Evolutionary conservation across 140 eudicot genomes (phyloP).

Genomic region (Cichorium intybus): DNA sequence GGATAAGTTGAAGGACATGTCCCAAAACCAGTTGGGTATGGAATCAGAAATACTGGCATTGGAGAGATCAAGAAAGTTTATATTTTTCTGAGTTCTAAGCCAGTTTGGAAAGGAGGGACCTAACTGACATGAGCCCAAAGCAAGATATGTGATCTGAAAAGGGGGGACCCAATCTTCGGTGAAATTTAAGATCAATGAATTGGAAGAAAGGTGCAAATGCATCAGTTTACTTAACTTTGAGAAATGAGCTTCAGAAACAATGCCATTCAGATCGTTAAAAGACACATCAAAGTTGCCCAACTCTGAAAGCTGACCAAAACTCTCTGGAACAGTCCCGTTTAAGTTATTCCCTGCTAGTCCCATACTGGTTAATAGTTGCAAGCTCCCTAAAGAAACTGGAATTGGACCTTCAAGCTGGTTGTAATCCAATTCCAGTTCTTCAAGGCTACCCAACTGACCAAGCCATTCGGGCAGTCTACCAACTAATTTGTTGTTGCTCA

Average conservation of each 20-base stretch:
- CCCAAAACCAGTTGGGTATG: conserved; percentile 64
- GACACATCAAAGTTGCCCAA: conserved; percentile 33
- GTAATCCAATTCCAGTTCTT: conserved; percentile 14
- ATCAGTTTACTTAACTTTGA: conserved; percentile 29
- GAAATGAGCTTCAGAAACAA: conserved; percentile 43
- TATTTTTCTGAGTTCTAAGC: conserved; percentile 35
- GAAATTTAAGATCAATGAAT: conserved; percentile 32
- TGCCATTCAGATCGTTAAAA: conserved; percentile 29
- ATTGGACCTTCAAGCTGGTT: conserved; percentile 43
- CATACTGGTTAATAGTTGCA: conserved; percentile 15
- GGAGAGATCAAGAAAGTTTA: conserved; percentile 34
- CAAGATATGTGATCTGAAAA: conserved; percentile 31
- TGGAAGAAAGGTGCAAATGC: conserved; percentile 29
- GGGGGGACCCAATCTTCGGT: conserved; percentile 44
- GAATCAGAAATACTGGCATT: conserved; percentile 48
- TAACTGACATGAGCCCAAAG: conserved; percentile 31
- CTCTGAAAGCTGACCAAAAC: conserved; percentile 38
- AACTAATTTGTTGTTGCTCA: too few species aligned
- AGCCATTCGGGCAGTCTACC: conserved; percentile 53
- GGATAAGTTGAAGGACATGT: conserved; percentile 31
- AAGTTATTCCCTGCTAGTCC: conserved; percentile 33
- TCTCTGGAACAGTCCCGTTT: conserved; percentile 46
- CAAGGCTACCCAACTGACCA: conserved; percentile 34
- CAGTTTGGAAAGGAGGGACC: conserved; percentile 60
- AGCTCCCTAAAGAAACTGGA: too few species aligned